A percentile compares a stretch with the other conserved stretches of the same genome.
Evolutionary conservation across 2,329 filamentous ascomycete genomes (phyloP).

Genomic region (Microascus cirrosus): DNA sequence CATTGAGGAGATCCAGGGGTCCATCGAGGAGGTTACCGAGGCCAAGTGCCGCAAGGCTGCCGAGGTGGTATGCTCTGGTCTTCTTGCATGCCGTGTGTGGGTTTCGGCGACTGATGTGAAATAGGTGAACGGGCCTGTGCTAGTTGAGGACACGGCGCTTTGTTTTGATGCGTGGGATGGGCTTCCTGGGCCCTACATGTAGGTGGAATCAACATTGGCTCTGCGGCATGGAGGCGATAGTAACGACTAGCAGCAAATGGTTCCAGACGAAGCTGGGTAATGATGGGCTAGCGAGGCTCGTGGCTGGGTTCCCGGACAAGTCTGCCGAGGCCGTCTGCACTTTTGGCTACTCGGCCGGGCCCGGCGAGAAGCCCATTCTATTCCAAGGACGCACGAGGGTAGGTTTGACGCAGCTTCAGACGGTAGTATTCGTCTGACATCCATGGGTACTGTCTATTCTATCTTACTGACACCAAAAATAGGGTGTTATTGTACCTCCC

Average conservation of each 20-base stretch:
- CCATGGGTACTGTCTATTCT: background rate
- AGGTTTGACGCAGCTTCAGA: constrained; percentile 6
- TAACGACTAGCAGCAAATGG: constrained; percentile 59
- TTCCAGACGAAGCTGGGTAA: constrained; percentile 80
- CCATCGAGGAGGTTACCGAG: constrained; percentile 77
- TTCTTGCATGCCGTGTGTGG: background rate
- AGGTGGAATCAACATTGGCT: constrained; percentile 19
- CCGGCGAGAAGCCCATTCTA: constrained; percentile 69
- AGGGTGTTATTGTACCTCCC: background rate
- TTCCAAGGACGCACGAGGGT: constrained; percentile 87
- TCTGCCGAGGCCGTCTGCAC: constrained; percentile 90
- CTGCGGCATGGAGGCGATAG: background rate
- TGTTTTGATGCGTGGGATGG: constrained; percentile 85
- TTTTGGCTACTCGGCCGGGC: constrained; percentile 82
- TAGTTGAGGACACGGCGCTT: constrained; percentile 92
- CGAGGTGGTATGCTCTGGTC: constrained; percentile 46
- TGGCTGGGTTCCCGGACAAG: constrained; percentile 83
- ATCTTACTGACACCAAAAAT: background rate
- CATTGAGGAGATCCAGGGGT: constrained; percentile 82
- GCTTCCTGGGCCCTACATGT: constrained; percentile 96
- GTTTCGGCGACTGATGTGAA: background rate
- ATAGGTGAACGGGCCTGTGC: constrained; percentile 72
- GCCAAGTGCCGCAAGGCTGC: constrained; percentile 83
- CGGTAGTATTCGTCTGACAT: background rate
- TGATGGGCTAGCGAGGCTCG: constrained; percentile 77